Evolutionary conservation across 202 grass and related monocot genomes (phyloP).

Genomic region (Setaria italica): DNA sequence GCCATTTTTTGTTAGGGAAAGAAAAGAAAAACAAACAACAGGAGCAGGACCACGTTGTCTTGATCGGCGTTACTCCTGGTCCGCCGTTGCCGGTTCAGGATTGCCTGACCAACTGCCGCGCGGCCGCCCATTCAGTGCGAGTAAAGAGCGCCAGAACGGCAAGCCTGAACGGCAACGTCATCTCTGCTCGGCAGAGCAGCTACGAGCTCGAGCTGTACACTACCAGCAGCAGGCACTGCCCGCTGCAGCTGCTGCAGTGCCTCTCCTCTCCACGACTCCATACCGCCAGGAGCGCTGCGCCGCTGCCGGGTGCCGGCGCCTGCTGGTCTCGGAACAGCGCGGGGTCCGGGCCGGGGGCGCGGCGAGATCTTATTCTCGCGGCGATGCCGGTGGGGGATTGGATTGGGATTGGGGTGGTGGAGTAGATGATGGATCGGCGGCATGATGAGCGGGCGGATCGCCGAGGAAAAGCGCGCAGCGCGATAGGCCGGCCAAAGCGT

Average conservation of each 20-base stretch:
- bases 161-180: slow-evolving; percentile 18
- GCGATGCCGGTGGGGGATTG: slow-evolving; percentile 9
- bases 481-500: slow-evolving; percentile 42
- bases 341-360: neutral
- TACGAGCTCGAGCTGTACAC: neutral
- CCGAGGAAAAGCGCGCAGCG: slow-evolving; percentile 32
- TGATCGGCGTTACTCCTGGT: slow-evolving; percentile 27
- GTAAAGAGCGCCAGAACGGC: slow-evolving; percentile 17
- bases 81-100: slow-evolving; percentile 6
- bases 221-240: neutral
- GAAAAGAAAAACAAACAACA: neutral
- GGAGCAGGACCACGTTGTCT: neutral
- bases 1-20: neutral
- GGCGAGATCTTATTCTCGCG: neutral
- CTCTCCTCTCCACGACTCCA: too few relatives aligned
- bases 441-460: slow-evolving; percentile 29
- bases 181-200: neutral
- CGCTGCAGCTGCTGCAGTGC: neutral
- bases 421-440: slow-evolving; percentile 4
- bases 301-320: neutral
- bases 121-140: slow-evolving; percentile 45
- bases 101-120: slow-evolving; percentile 26
- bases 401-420: neutral
- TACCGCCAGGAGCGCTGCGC: neutral
- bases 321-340: neutral